Evolutionary conservation across 345 rosid genomes (phyloP), one percentile per base, ranked within the genome.

Genomic region (Xanthoceras sorbifolium): DNA sequence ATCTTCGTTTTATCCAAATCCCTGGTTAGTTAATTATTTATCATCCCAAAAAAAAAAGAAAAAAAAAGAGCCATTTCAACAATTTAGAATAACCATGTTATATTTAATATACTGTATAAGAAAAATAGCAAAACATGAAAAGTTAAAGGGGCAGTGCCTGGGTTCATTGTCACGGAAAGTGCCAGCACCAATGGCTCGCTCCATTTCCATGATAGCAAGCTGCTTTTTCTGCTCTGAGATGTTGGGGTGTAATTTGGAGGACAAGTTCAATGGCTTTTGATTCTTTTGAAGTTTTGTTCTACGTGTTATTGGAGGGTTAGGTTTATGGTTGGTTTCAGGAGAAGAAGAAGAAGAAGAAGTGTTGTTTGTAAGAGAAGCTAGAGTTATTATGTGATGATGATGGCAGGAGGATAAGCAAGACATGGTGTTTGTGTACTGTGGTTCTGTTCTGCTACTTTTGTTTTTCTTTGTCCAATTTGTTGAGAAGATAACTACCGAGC

Each of bases 121-220:
- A 36, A 48, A 61, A 50, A 23, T 10, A 26, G 25, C 26, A 6
- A 69, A 9, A 66, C 7, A 1, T 26, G 17, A 40, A 3, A 29
- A n/a, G 26, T 15, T 5, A 57, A 60, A 42, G 70, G 12, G 38
- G 9, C 77, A 26, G 18, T 80, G 86, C 97, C 75, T 76, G 77
- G 87, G 72, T 36, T 93, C 96, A 7, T 82, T 34, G 77, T 95
- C 94, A 25, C 97, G 93, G 65, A 85, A 95, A 42, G 88, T 84
- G 72, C 98, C 96, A 15, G 97, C 89, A 32, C 98, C 97, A 38
- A 93, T 82, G n/a, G 91, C 98, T 9, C 88, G 87, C 78, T 95
- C 98, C 20, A 95, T 81, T 75, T 84, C 86, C 80, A 86, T 76
- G 61, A 90, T 67, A 4, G 86, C 75, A 29, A 88, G 86, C 71